Evolutionary conservation across 2,329 filamentous ascomycete species (phyloP).

Genomic region (Cladophialophora bantiana): DNA sequence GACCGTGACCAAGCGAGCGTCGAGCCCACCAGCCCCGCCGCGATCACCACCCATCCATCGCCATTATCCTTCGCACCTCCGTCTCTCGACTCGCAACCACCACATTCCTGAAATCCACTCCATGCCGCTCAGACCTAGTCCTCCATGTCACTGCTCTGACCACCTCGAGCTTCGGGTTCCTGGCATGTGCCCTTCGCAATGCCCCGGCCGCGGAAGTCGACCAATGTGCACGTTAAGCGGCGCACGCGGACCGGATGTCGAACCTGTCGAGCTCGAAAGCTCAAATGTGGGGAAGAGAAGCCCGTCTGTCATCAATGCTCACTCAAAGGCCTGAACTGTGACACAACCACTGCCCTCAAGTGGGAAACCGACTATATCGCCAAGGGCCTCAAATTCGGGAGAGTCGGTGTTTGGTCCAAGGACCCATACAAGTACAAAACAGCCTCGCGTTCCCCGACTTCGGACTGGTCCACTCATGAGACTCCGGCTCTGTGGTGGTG

Average conservation of each 20-base stretch:
- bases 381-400: slow-evolving; percentile 24
- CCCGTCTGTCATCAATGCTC: slow-evolving; percentile 49
- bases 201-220: slow-evolving; percentile 26
- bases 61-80: background rate
- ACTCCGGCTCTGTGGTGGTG: slow-evolving; percentile 13
- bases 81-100: background rate
- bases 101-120: background rate
- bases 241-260: slow-evolving; percentile 50
- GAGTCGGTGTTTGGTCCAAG: slow-evolving; percentile 26
- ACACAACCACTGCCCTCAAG: slow-evolving; percentile 17
- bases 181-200: slow-evolving; percentile 39
- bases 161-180: background rate
- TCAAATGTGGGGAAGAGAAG: slow-evolving; percentile 51
- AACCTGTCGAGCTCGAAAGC: slow-evolving; percentile 51
- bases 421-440: slow-evolving; percentile 18
- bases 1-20: background rate
- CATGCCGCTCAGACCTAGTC: slow-evolving; percentile 44
- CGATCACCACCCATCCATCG: background rate
- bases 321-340: slow-evolving; percentile 47
- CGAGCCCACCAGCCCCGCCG: background rate
- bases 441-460: slow-evolving; percentile 6
- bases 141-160: background rate
- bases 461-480: background rate
- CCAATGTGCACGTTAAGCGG: slow-evolving; percentile 21
- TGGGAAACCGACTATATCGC: slow-evolving; percentile 26